These are phyloP conservation scores for Urostyla sp. DNA, from an alignment of 73 alveolate genomes.

Conservation along the genomic window DNA sequence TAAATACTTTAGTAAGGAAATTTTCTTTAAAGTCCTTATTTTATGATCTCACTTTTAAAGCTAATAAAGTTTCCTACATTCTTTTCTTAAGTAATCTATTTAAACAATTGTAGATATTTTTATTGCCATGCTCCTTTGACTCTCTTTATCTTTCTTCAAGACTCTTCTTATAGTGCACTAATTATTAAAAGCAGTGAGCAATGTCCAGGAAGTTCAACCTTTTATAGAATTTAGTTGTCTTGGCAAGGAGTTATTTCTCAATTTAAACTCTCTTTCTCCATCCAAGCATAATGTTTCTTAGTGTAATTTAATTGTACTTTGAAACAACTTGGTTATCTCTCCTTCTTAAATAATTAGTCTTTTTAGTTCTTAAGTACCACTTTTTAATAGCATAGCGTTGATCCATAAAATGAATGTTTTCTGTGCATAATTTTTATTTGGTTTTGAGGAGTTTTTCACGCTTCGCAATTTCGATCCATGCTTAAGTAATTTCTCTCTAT, in stretches of 20 bases:
- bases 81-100: constrained; percentile 26
- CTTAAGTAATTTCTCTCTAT: constrained; percentile 27
- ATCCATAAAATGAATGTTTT: constrained; percentile 25
- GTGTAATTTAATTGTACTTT: background rate
- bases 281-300: constrained; percentile 1
- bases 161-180: constrained; percentile 33
- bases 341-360: constrained; percentile 51
- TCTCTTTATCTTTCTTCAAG: constrained; percentile 58
- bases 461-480: constrained; percentile 46
- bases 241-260: constrained; percentile 36
- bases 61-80: constrained; percentile 35
- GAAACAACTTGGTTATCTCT: constrained; percentile 11
- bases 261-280: constrained; percentile 28
- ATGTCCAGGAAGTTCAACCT: constrained; percentile 36
- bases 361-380: constrained; percentile 53
- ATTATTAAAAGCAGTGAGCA: constrained; percentile 30
- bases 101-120: constrained; percentile 15
- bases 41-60: constrained; percentile 27
- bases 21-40: constrained; percentile 32
- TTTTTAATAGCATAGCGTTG: constrained; percentile 9
- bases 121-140: constrained; percentile 60
- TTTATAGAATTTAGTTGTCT: constrained; percentile 29
- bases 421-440: background rate
- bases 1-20: constrained; percentile 15
- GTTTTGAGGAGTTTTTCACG: constrained; percentile 23